Base-by-base conservation (phyloP, 192 early-diverging fungal genomes). In the Fimicolochytrium jonesii region DNA sequence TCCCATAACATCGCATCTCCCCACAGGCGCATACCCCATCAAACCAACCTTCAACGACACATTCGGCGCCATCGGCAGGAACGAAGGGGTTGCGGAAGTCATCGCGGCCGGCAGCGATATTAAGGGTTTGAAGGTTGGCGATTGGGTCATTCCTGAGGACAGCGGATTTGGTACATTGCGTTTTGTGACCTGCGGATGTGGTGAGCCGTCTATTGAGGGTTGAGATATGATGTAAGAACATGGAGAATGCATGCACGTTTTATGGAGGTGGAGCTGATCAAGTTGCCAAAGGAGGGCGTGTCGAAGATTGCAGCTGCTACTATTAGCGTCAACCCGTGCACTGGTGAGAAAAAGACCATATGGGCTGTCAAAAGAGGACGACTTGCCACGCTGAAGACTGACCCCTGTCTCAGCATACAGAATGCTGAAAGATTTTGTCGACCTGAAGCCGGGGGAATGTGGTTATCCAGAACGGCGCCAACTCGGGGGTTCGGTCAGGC, bases 401-500 rank as follows among this genome's bases (percentile, higher is more conserved):
- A n/a, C n/a, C n/a, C n/a, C n/a, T n/a, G n/a, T n/a, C n/a, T n/a
- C 86, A 9, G 95, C 94, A 1, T 95, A 91, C 70, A 79, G 92
- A 3, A 88, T 97, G 87, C 70, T 98, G 4, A 77, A 80, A 4
- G 94, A 98, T 64, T 98, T 94, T 80, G 83, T 61, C 2, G 5
- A 23, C 0, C 64, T 97, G 59, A 47, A 79, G 31, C 48, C 65
- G 71, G 87, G 90, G 30, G 94, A n/a, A 95, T 66, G 90, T 77
- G 49, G 74, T 98, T 5, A 85, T 98, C 37, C 95, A 98, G 64
- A 95, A 95, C 60, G 92, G 87, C 0, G 94, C 88, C n/a, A 98
- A 94, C 70, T 90, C 88, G 43, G 90, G 83, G 2, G 95, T 98
- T n/a, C 15, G 94, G 95, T 0, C 90, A 92, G 57, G 76, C 86